Evolutionary conservation across 140 eudicot genomes (phyloP), one percentile per base, ranked within the genome.

Genomic region (Bidens hawaiensis): DNA sequence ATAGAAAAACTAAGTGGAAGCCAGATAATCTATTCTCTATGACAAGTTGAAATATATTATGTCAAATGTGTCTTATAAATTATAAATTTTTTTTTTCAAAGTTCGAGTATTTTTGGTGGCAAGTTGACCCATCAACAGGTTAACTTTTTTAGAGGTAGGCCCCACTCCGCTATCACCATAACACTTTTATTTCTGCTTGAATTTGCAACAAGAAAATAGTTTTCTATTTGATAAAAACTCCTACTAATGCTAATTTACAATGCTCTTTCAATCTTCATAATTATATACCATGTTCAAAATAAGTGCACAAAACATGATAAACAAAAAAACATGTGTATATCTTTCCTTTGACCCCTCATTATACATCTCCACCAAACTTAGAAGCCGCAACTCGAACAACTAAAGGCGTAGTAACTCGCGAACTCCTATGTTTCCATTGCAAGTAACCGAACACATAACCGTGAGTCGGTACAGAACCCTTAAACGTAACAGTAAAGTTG

Each of bases 391-490:
- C 73, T 38, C 84, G 72, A 13, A 82, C 94, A 67, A 88, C 85
- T 62, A 88, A 60, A 45, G 94, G 85, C 13, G 78, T 69, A 40
- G 88, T 79, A 12, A 88, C 96, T 69, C 82, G 77, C 7, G 85
- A 40, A 14, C 41, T 60, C 42, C 54, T 82, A 56, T 65, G 81
- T 71, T 83, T 82, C 96, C 96, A 88, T 4, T 90, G 74, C 59
- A 88, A 75, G 60, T 75, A 82, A 50, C 96, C 96, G 73, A 88
- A 88, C 10, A 75, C 83, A 62, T 88, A 88, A 34, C 82, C 90
- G 63, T 72, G 76, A 48, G 85, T 36, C 2, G 96, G 94, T 48
- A 78, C 79, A 66, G 78, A 72, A 9, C 79, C 71, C 64, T 78
- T 68, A 43, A 88, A 85, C 18, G 73, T 88, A 57, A 88, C 82